phyloP scores from a whole-genome alignment of 2,329 filamentous ascomycete species.

The Botrytis squamosa region DNA sequence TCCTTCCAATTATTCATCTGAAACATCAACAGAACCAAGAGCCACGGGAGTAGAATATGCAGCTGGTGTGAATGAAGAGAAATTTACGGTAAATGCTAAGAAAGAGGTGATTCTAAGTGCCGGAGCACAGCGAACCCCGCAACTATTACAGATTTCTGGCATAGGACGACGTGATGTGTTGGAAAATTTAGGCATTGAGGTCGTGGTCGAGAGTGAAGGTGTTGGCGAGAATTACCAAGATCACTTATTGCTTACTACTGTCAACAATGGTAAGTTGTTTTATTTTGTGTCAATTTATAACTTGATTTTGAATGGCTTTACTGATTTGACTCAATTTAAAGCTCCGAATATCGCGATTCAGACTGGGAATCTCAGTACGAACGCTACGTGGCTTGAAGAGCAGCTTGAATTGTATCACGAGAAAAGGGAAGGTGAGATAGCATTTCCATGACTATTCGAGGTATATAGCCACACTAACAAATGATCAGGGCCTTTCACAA shows the following conservation, averaged over 20 bases:
- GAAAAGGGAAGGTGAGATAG: constrained; percentile 7
- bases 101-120: constrained; percentile 51
- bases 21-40: background rate
- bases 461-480: background rate
- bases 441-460: rapidly evolving
- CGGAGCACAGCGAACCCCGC: constrained; percentile 51
- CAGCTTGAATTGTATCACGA: constrained; percentile 15
- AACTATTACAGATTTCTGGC: constrained; percentile 52
- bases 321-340: background rate
- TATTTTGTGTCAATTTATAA: background rate
- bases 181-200: constrained; percentile 43
- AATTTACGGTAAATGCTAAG: constrained; percentile 25
- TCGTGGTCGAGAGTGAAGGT: constrained; percentile 47
- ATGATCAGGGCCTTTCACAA: constrained; percentile 17
- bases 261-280: background rate
- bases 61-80: background rate
- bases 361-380: constrained; percentile 17
- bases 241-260: constrained; percentile 29
- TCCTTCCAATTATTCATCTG: background rate
- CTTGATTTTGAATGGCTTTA: background rate
- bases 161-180: constrained; percentile 48
- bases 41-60: background rate
- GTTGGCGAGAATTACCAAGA: constrained; percentile 54
- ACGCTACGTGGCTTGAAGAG: constrained; percentile 19
- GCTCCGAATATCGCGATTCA: constrained; percentile 7